These are phyloP conservation scores for Starmerella khaoyaiensis DNA, from an alignment of 805 yeast species.

Conservation along the genomic window DNA sequence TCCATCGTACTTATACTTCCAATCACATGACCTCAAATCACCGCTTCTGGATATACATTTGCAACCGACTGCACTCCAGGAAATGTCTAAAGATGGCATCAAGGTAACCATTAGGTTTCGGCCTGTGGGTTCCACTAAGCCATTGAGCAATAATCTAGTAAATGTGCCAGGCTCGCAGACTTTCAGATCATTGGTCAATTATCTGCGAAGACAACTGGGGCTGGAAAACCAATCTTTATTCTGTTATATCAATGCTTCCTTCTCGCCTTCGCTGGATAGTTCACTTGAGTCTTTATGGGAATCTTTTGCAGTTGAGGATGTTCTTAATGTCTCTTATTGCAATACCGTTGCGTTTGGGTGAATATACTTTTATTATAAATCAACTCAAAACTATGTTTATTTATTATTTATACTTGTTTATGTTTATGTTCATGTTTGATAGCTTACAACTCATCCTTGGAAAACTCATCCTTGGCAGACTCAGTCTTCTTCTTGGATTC, in stretches of 20 bases:
- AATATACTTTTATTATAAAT: background rate
- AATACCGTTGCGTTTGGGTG: conserved; percentile 29
- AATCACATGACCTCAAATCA: too few relatives aligned
- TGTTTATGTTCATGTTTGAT: background rate
- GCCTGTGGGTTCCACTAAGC: conserved; percentile 44
- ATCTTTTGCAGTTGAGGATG: conserved; percentile 23
- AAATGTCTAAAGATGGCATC: background rate
- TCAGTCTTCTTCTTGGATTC: conserved; percentile 1
- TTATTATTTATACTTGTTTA: background rate
- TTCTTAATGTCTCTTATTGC: conserved; percentile 27
- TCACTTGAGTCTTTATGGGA: conserved; percentile 25
- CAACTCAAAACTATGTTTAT: background rate
- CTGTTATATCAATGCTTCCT: conserved; percentile 31
- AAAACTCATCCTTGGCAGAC: background rate
- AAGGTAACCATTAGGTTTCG: conserved; percentile 34
- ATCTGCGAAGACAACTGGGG: conserved; percentile 31
- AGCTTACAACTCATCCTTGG: conserved; percentile 14
- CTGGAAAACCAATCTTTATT: conserved; percentile 27
- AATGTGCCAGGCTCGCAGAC: conserved; percentile 35
- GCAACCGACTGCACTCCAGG: background rate
- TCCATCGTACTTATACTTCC: too few relatives aligned
- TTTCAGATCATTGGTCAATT: conserved; percentile 36
- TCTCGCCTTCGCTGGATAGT: conserved; percentile 32
- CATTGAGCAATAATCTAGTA: conserved; percentile 36
- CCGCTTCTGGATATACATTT: too few relatives aligned